These are phyloP conservation scores for Sonneratia alba DNA, from an alignment of 345 rosid genomes.

Conservation along the genomic window DNA sequence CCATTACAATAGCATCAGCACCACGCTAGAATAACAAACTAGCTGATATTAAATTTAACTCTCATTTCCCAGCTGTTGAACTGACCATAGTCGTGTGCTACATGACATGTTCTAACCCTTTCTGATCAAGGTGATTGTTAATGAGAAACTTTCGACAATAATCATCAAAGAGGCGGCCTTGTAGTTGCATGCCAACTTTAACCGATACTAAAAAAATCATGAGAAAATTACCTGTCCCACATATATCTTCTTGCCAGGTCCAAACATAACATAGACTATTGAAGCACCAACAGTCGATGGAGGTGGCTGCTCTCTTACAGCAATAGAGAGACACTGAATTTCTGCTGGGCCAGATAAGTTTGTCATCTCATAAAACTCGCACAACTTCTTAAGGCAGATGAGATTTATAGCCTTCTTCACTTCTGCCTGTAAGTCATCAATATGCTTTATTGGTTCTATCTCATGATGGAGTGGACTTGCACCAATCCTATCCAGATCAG, in stretches of 20 bases:
- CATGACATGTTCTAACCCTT: neutral
- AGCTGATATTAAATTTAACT: no score
- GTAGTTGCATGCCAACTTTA: no score
- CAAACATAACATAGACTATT: conserved; percentile 74
- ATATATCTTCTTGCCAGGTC: conserved; percentile 67
- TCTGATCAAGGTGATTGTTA: neutral
- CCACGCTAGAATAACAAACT: no score
- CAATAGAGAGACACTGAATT: conserved; percentile 42
- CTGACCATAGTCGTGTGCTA: neutral
- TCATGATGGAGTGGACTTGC: conserved; percentile 16
- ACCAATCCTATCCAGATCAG: conserved; percentile 13
- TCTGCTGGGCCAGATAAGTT: conserved; percentile 20
- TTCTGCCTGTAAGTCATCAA: conserved; percentile 27
- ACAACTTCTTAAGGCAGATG: conserved; percentile 48
- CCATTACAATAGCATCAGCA: no score
- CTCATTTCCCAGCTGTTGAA: no score
- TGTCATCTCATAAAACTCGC: conserved; percentile 34
- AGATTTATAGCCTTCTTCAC: conserved; percentile 33
- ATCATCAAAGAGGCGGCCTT: no score
- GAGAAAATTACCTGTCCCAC: conserved; percentile 64
- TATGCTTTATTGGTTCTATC: conserved; percentile 19
- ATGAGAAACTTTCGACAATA: neutral
- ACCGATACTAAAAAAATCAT: neutral
- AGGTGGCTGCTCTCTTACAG: conserved; percentile 81
- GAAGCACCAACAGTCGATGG: conserved; percentile 88